phyloP scores from a whole-genome alignment of 441 rosid species.

The Macaranga tanarius region DNA sequence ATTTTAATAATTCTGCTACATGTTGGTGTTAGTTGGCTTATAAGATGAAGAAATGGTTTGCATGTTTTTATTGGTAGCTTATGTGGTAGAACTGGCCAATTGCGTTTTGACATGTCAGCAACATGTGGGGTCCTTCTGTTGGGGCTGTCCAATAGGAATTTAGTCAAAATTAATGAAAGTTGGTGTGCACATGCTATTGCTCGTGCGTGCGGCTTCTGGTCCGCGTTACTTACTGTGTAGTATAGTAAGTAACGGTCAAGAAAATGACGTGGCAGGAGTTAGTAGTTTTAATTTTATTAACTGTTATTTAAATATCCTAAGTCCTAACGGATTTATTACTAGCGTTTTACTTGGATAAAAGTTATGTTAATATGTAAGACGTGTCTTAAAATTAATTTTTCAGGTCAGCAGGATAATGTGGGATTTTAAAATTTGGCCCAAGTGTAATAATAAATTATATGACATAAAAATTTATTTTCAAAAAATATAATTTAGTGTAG shows the following conservation, averaged over 20 bases:
- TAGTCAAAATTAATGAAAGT: background rate
- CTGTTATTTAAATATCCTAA: background rate
- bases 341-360: too few species aligned
- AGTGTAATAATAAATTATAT: too few species aligned
- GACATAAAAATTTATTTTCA: too few species aligned
- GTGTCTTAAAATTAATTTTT: too few species aligned
- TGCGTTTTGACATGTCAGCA: background rate
- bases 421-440: too few species aligned
- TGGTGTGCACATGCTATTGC: background rate
- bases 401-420: too few species aligned
- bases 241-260: conserved; percentile 17
- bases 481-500: too few species aligned
- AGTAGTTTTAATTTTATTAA: background rate
- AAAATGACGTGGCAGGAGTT: conserved; percentile 19
- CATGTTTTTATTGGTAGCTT: background rate
- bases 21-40: conserved; percentile 3
- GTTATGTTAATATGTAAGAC: too few species aligned
- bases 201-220: conserved; percentile 10
- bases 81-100: background rate
- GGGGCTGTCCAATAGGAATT: conserved; percentile 8
- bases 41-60: background rate
- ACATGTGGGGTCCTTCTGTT: background rate
- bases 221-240: background rate
- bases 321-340: background rate
- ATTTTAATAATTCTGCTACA: conserved; percentile 1